Base-by-base conservation (phyloP, 352 stramenopile genomes). In the Phytophthora constricta region DNA sequence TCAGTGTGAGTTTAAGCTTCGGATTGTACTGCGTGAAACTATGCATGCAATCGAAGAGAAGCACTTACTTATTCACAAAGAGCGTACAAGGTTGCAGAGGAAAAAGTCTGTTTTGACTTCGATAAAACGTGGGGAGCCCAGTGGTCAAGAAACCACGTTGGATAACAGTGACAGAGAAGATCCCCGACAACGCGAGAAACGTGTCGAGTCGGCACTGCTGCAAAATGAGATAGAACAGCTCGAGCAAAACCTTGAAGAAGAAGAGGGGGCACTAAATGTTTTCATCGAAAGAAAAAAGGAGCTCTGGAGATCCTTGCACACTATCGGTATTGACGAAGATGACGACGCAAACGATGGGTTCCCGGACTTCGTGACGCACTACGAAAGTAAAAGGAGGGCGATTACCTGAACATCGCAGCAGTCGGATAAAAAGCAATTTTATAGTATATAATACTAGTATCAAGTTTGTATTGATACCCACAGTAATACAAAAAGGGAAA, bases 1-100 rank as follows among this genome's bases (percentile, higher is more conserved):
- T 17, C 66, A 83, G 31, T 88, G 79, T 60, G 79, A 88, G 65
- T 80, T 88, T 59, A 79, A 76, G 22, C 81, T 74, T 57, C 77
- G 79, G 28, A 73, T 88, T 13, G 80, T 88, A 65, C 54, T 83
- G 9, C 74, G 79, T 31, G 79, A 88, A 58, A 82, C 68, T 19
- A 80, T 86, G 70, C 80, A 88, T 69, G 78, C 78, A 52, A 85
- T 86, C 23, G 64, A 86, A 20, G 61, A 79, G 7, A 63, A 63
- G 11, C 43, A 42, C 7, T 37, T 37, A 11, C 7, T 14, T 45
- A 20, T 45, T 19, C 9, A 45, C 5, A 20, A 14, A 45, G 37
- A 45, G 37, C 37, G 37, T 14, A 22, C 37, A 20, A 45, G n/a
- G 37, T 14, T 45, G 17, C 11, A 22, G 0, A 45, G 37, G 37